A percentile compares a stretch with the other conserved stretches of the same genome.
These are phyloP conservation scores for Hyphodiscus sp. DNA, from an alignment of 2,329 filamentous ascomycete species.

Conservation along the genomic window DNA sequence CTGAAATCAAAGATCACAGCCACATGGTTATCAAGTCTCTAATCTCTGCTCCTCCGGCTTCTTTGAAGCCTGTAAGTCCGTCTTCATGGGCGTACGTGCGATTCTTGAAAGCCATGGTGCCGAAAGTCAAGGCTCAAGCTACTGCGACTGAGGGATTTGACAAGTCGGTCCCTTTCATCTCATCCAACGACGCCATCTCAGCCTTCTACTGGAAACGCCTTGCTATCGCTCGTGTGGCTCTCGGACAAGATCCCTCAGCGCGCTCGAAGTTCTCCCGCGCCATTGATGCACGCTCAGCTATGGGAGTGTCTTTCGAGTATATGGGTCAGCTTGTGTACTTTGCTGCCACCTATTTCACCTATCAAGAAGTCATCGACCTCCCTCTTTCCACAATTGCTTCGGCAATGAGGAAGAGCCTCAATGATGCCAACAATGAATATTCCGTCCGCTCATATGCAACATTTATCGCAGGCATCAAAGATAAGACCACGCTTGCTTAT, in stretches of 20 bases:
- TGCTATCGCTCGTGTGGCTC: constrained; percentile 19
- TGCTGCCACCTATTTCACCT: background rate
- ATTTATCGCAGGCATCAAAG: no score
- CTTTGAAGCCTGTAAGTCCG: constrained; percentile 2
- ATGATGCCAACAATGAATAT: no score
- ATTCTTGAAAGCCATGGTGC: constrained; percentile 7
- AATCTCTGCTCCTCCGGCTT: background rate
- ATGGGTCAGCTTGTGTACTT: constrained; percentile 27
- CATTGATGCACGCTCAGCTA: constrained; percentile 24
- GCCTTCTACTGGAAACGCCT: constrained; percentile 32
- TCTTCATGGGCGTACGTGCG: constrained; percentile 18
- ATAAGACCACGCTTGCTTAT: no score
- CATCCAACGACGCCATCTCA: constrained; percentile 29
- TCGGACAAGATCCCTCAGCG: constrained; percentile 10
- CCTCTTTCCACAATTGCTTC: background rate
- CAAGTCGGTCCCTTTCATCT: constrained; percentile 22
- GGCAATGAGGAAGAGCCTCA: no score
- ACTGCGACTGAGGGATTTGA: constrained; percentile 12
- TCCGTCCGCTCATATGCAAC: no score
- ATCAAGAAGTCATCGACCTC: background rate
- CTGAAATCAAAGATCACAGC: constrained; percentile 1
- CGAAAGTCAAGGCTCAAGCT: constrained; percentile 15
- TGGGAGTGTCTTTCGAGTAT: constrained; percentile 25
- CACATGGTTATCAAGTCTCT: background rate
- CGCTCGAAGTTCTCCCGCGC: constrained; percentile 25